phyloP scores from a whole-genome alignment of 768 basidiomycete genomes.

The Agaricus sinodeliciosus region DNA sequence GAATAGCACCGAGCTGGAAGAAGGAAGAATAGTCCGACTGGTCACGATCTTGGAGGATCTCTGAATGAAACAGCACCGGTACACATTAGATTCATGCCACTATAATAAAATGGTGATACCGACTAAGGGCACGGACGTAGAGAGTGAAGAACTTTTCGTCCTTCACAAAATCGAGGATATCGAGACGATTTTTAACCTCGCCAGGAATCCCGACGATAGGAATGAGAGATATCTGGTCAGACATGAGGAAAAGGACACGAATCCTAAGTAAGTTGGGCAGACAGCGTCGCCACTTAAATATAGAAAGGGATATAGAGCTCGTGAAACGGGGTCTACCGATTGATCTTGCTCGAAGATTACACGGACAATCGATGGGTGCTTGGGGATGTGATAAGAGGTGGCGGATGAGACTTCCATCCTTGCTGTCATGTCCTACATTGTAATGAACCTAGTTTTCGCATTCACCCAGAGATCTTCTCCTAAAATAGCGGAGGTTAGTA shows the following conservation, averaged over 20 bases:
- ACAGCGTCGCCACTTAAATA: background rate
- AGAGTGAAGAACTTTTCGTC: conserved; percentile 40
- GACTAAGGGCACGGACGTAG: conserved; percentile 44
- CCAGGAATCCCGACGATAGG: background rate
- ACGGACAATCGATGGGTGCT: background rate
- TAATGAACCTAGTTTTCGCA: no score
- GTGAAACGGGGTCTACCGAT: background rate
- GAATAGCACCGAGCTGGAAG: conserved; percentile 43
- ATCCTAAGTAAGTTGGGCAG: background rate
- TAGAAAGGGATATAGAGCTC: background rate
- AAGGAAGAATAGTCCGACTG: conserved; percentile 29
- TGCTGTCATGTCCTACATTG: background rate
- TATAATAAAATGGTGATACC: conserved; percentile 13
- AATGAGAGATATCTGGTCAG: background rate
- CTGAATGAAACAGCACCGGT: conserved; percentile 11
- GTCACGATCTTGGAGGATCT: conserved; percentile 20
- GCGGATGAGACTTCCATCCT: background rate
- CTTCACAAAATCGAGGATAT: conserved; percentile 37
- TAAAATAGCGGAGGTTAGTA: no score
- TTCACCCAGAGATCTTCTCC: no score
- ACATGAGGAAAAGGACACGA: background rate
- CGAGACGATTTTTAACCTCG: conserved; percentile 25
- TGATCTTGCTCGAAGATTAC: background rate
- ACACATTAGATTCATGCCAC: background rate
- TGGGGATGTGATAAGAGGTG: background rate